Evolutionary conservation across 306 rosid genomes (phyloP), one percentile per base, ranked within the genome.

Genomic region (Acmispon strigosus): DNA sequence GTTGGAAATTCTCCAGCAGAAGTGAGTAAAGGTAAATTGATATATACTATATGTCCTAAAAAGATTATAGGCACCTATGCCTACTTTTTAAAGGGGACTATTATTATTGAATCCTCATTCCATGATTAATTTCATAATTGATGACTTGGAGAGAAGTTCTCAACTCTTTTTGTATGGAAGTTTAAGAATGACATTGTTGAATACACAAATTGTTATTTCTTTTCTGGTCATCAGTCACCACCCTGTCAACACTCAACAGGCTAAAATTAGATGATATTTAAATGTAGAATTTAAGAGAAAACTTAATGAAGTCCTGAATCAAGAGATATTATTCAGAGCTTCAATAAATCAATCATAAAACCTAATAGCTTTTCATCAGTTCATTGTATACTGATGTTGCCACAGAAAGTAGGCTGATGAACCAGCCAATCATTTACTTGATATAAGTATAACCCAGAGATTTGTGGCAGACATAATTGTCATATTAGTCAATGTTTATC

Each of bases 1-100:
- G 59, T 76, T 72, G 94, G 97, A 75, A 87, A 86, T 72, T 81
- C 96, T 66, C 98, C 97, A 17, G 94, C 92, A 20, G 97, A 93
- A 84, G 94, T 86, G 70, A 81, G 88, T 65, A 86, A 85, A 87
- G 98, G 98, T 93, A 85, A 78, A 59, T 69, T 66, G 67, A 39
- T 51, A 37, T 52, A 32, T 55, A 48, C 48, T 42, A 27, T 44
- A 34, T 13, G 55, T 24, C 72, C 27, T 53, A 54, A 43, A 44
- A 27, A 54, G 29, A 10, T 52, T 32, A 10, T 32, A 45, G 8
- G 6, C 6, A 32, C 8, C 37, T 32, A 32, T 32, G 4, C 41
- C 51, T 17, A 54, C 49, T 45, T 17, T 42, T n/a, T 54, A 9
- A 47, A 62, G 17, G 60, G 32, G 34, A 37, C 57, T 69, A 8